Base-by-base conservation (phyloP, 371 early-diverging fungal species). In the Funneliformis caledonium region DNA sequence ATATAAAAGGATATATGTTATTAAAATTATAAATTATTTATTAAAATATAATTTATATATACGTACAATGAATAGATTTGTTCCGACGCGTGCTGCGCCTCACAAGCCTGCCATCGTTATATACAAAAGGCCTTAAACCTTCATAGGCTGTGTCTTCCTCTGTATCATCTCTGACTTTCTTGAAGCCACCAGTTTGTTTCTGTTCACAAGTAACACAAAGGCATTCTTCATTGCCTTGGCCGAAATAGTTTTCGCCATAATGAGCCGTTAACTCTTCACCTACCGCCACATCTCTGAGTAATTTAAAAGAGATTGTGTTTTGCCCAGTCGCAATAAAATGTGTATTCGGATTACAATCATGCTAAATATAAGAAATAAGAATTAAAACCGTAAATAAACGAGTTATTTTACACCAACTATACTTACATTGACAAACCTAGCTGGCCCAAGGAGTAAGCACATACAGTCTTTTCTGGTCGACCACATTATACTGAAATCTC, bases 381-480 rank as follows among this genome's bases (percentile, higher is more conserved):
- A 70, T 70, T n/a, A 43, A 43, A 12, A 8, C 10, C 16, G 43
- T 31, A 59, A 43, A n/a, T 43, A 50, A 72, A 26, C 26, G 26
- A 26, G 26, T 26, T 26, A 26, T 26, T 26, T 26, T 26, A 26
- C 26, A 50, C 52, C 22, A 14, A 19, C 14, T 47, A 16, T 10
- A 67, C 85, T 81, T 87, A 88, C 88, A 82, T 98, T 97, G 26
- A 95, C 95, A 85, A 98, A 97, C 9, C 98, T 90, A 2, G 96
- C 98, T 43, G 98, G 98, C 7, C 98, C 98, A n/a, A 97, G 87
- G 77, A 97, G 94, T 26, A 97, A 84, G 76, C 95, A 95, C 84
- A 91, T 92, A 14, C n/a, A 16, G 12, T 79, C 65, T 60, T 79
- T 79, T 26, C 69, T 26, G 31, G 45, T 22, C 4, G 95, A 94